Evolutionary conservation across 345 rosid genomes (phyloP), one percentile per base, ranked within the genome.

Genomic region (Linum lewisii): DNA sequence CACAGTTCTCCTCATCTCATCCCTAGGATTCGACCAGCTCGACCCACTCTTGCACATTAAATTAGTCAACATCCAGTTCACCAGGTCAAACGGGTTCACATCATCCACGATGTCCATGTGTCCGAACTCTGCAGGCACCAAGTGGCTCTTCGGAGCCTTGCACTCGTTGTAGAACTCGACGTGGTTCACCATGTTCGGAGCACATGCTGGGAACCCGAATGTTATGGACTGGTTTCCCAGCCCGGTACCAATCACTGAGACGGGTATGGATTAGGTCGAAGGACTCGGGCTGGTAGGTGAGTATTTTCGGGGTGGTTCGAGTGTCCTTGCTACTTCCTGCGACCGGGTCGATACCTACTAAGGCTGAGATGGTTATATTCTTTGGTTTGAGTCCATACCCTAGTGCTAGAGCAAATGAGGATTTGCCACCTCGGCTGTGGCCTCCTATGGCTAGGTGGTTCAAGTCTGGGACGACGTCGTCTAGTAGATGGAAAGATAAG

Each of bases 351-450:
- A 80, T 51, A 4, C 67, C 80, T 1, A 67, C 42, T 2, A 80
- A 21, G 4, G 74, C 64, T 1, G 69, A 66, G 23, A 75, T 49
- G 21, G 61, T 13, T 0, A 65, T 16, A 4, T 32, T 23, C 7
- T 24, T 19, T 10, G 57, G 21, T n/a, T 37, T 53, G 15, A 56
- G 22, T 18, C 66, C 57, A 19, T 58, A 44, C 1, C 72, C 73
- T 23, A 79, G 73, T 13, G 75, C 71, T 0, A 79, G 59, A 3
- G 77, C 75, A 55, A 72, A 77, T 6, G 74, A 77, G 10, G 38
- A 53, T 59, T 67, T 54, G 36, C 81, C 84, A 13, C 81, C 79
- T 44, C 79, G 66, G 50, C 81, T 80, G 29, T 77, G 81, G 58
- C 84, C 81, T 23, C 34, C 62, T 3, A 80, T 67, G 21, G 63